These are phyloP conservation scores for Phytophthora fragariae DNA, from an alignment of 352 stramenopile species.

Conservation along the genomic window DNA sequence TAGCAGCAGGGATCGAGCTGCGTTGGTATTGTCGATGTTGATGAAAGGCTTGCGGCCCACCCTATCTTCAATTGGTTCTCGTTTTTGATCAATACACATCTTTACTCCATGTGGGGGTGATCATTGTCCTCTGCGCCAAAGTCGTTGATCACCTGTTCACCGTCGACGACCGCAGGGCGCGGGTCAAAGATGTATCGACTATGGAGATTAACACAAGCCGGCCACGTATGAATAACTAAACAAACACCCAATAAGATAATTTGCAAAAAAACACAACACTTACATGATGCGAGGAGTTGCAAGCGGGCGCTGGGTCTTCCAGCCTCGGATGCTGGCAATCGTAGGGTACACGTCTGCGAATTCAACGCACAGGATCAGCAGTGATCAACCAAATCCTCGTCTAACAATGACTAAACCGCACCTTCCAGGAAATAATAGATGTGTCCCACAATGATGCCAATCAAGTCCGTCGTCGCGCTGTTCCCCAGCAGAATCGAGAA, in stretches of 20 bases:
- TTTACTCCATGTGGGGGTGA: slow-evolving; percentile 68
- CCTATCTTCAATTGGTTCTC: slow-evolving; percentile 16
- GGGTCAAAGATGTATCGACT: slow-evolving; percentile 76
- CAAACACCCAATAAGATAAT: background rate
- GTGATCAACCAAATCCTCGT: background rate
- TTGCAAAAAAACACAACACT: slow-evolving; percentile 23
- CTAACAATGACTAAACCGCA: slow-evolving; percentile 23
- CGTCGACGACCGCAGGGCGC: slow-evolving; percentile 49
- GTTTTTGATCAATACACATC: slow-evolving; percentile 24
- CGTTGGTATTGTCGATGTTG: slow-evolving; percentile 2
- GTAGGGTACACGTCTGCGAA: slow-evolving; percentile 96
- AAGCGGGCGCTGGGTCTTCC: slow-evolving; percentile 92
- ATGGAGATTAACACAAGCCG: slow-evolving; percentile 2
- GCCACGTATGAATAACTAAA: background rate
- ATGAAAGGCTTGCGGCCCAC: slow-evolving; percentile 2
- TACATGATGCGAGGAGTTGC: slow-evolving; percentile 93
- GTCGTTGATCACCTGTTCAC: slow-evolving; percentile 71
- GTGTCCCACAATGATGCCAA: slow-evolving; percentile 99
- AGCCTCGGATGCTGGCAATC: slow-evolving; percentile 96
- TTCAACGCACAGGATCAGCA: slow-evolving; percentile 20
- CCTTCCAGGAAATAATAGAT: slow-evolving; percentile 99
- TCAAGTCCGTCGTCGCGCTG: slow-evolving; percentile 96
- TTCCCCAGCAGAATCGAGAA: slow-evolving; percentile 97
- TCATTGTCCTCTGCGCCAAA: slow-evolving; percentile 50
- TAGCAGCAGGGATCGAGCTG: background rate